Percentiles rank a stretch among this genome's conserved stretches.
These are phyloP conservation scores for Populus pruinosa DNA, from an alignment of 345 rosid genomes.

Conservation along the genomic window DNA sequence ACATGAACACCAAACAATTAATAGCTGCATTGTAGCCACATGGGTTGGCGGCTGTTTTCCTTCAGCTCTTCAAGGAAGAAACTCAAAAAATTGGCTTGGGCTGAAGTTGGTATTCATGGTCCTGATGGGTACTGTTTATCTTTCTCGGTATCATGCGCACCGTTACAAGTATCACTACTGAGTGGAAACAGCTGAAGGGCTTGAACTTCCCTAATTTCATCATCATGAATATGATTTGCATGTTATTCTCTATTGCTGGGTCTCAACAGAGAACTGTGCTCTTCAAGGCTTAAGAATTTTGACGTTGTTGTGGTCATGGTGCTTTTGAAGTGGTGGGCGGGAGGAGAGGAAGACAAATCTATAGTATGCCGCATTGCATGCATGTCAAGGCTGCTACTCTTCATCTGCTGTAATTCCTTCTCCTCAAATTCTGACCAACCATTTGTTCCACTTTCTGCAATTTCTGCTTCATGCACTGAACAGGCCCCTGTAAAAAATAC, in stretches of 20 bases:
- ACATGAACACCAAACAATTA: conserved; percentile 22
- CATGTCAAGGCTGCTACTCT: conserved; percentile 5
- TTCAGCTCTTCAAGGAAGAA: conserved; percentile 58
- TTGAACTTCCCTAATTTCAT: conserved; percentile 32
- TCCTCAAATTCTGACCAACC: conserved; percentile 31
- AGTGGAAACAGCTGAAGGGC: conserved; percentile 63
- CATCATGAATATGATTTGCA: conserved; percentile 7
- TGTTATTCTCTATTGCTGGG: conserved; percentile 9
- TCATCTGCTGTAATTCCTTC: conserved; percentile 24
- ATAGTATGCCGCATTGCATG: conserved; percentile 22
- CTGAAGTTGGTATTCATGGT: conserved; percentile 34
- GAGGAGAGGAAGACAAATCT: conserved; percentile 17
- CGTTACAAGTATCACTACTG: neutral
- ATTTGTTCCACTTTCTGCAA: conserved; percentile 19
- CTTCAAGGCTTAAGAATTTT: neutral
- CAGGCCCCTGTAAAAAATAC: conserved; percentile 18
- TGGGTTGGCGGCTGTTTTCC: conserved; percentile 22
- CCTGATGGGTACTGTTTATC: conserved; percentile 23
- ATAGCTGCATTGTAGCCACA: conserved; percentile 34
- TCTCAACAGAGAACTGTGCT: neutral
- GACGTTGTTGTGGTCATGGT: conserved; percentile 7
- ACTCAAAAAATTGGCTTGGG: conserved; percentile 51
- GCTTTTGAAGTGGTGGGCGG: conserved; percentile 10
- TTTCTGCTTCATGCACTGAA: conserved; percentile 18
- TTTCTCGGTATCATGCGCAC: conserved; percentile 16